Conservation (phyloP, 163 green algal genomes). For the Chloromonas sp. region DNA sequence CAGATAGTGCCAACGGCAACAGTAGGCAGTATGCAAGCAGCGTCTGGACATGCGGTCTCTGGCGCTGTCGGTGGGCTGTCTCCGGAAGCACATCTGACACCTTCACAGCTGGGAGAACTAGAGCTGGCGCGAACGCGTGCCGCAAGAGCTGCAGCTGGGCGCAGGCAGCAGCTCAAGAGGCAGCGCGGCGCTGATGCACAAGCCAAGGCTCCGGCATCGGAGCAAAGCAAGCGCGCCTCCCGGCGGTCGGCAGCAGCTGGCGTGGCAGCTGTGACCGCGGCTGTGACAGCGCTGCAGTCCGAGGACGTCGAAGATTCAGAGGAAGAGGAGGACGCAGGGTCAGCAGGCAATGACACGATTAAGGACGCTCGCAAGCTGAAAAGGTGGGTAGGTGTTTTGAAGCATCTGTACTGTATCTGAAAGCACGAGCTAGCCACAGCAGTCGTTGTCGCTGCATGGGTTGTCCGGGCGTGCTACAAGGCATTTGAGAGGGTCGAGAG, state of each 20-base stretch:
- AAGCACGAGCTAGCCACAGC: background rate
- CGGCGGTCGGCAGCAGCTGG: no score
- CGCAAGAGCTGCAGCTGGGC: slow-evolving; percentile 28
- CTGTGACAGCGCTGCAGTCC: background rate
- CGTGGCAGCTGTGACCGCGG: background rate
- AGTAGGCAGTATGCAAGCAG: background rate
- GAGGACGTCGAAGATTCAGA: background rate
- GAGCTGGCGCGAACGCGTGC: slow-evolving; percentile 36
- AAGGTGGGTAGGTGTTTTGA: background rate
- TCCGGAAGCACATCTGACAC: slow-evolving; percentile 4
- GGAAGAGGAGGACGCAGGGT: background rate
- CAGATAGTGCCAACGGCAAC: background rate
- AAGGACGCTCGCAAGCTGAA: background rate
- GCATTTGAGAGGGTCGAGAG: background rate
- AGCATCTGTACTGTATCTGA: background rate
- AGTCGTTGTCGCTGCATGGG: background rate
- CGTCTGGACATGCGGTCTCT: no score
- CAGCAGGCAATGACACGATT: background rate
- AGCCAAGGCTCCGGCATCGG: background rate
- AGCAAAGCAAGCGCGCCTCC: background rate
- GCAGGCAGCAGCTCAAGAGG: slow-evolving; percentile 7
- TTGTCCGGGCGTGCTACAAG: background rate
- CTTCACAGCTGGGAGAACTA: slow-evolving; percentile 41
- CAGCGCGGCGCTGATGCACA: background rate
- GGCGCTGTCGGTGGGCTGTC: no score